These are phyloP conservation scores for Abrus pulchellus DNA, from an alignment of 306 rosid genomes.

Conservation along the genomic window DNA sequence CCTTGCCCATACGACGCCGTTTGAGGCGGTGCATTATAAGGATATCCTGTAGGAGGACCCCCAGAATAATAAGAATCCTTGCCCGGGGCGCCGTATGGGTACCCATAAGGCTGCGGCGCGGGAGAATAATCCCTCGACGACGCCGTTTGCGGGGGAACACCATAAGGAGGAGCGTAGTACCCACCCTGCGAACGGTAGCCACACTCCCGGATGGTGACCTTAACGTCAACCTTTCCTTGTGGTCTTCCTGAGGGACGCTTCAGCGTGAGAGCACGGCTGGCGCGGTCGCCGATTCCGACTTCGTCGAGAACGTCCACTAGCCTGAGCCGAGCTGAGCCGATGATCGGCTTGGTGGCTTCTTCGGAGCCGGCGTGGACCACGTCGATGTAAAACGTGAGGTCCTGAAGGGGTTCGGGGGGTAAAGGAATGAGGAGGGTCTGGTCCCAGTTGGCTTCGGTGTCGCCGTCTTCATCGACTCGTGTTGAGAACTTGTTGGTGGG, in stretches of 20 bases:
- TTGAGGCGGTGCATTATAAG: slow-evolving; percentile 43
- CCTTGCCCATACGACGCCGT: no score
- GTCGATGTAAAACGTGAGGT: slow-evolving; percentile 66
- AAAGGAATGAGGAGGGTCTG: slow-evolving; percentile 65
- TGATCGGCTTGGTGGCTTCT: slow-evolving; percentile 73
- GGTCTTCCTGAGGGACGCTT: slow-evolving; percentile 92
- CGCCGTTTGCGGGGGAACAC: slow-evolving; percentile 61
- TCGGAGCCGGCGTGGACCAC: slow-evolving; percentile 80
- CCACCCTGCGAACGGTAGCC: slow-evolving; percentile 58
- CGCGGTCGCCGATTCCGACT: slow-evolving; percentile 60
- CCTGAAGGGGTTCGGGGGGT: slow-evolving; percentile 61
- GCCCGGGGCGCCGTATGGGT: slow-evolving; percentile 46
- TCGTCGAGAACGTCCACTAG: slow-evolving; percentile 63
- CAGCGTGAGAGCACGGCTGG: slow-evolving; percentile 54
- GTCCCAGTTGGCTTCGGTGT: slow-evolving; percentile 77
- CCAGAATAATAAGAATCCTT: slow-evolving; percentile 52
- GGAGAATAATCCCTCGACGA: slow-evolving; percentile 51
- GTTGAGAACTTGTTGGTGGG: slow-evolving; percentile 62
- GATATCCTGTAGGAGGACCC: slow-evolving; percentile 34
- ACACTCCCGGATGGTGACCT: slow-evolving; percentile 55
- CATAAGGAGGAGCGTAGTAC: slow-evolving; percentile 66
- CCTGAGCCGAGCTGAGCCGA: slow-evolving; percentile 77
- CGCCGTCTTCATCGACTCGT: slow-evolving; percentile 65
- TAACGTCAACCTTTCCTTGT: slow-evolving; percentile 75
- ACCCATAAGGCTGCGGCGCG: slow-evolving; percentile 53